Evolutionary conservation across 768 basidiomycete species (phyloP).

Genomic region (Leucogyrophana mollusca): DNA sequence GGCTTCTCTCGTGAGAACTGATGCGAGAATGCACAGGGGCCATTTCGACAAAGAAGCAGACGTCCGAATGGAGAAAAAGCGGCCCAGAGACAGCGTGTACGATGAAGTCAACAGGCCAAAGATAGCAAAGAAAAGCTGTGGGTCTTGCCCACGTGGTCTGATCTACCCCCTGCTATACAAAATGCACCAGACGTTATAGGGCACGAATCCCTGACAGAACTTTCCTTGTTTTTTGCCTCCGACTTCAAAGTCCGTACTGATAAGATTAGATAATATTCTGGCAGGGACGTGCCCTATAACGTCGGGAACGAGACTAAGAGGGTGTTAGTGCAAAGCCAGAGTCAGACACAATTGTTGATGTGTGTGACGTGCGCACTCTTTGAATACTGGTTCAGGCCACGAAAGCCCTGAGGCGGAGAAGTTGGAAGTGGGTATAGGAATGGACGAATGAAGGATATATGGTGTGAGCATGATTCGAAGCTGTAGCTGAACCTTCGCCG

Average conservation of each 20-base stretch:
- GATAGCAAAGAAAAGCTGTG: neutral
- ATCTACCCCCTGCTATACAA: slow-evolving; percentile 4
- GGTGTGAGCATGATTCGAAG: slow-evolving; percentile 16
- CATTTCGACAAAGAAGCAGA: neutral
- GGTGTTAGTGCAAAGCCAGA: no score
- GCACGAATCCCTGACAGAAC: neutral
- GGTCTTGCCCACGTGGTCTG: neutral
- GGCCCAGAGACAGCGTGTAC: neutral
- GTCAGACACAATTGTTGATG: no score
- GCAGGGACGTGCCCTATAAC: slow-evolving; percentile 1
- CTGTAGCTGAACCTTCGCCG: slow-evolving; percentile 12
- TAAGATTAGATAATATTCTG: no score
- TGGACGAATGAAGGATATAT: slow-evolving; percentile 10
- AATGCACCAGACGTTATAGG: slow-evolving; percentile 8
- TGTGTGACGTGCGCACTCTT: no score
- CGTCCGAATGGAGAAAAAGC: neutral
- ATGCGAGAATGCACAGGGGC: slow-evolving; percentile 3
- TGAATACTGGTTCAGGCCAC: no score
- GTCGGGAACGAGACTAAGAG: slow-evolving; percentile 6
- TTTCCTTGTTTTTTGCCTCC: slow-evolving; percentile 2
- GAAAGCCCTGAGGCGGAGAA: no score
- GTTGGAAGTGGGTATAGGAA: no score
- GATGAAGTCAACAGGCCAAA: neutral
- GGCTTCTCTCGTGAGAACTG: neutral
- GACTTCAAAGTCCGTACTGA: slow-evolving; percentile 3